A percentile compares a stretch with the other conserved stretches of the same genome.
Conservation (phyloP, 2,329 filamentous ascomycete genomes). For the Trichoderma guizhouense region DNA sequence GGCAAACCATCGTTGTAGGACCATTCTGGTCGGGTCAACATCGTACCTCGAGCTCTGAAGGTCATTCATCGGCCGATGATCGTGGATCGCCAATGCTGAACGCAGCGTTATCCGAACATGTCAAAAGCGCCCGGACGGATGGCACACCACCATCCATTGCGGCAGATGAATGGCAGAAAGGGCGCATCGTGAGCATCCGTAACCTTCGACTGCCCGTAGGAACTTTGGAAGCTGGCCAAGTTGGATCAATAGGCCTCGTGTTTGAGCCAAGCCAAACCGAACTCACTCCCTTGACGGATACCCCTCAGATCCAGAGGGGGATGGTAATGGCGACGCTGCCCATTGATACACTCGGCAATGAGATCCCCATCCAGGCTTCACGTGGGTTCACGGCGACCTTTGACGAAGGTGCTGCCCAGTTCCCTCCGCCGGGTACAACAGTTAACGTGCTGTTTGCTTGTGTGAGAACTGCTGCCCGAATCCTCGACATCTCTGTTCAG, state of each 20-base stretch:
- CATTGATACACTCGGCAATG: conserved; percentile 54
- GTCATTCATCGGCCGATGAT: conserved; percentile 45
- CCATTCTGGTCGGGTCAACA: conserved; percentile 63
- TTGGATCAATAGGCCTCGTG: conserved; percentile 81
- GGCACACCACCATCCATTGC: conserved; percentile 49
- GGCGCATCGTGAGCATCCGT: conserved; percentile 79
- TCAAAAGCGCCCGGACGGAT: conserved; percentile 51
- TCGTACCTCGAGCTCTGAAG: conserved; percentile 37
- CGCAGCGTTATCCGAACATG: conserved; percentile 51
- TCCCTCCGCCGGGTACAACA: conserved; percentile 63
- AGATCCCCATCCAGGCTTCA: conserved; percentile 59
- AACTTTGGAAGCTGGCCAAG: conserved; percentile 73
- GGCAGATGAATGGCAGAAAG: conserved; percentile 72
- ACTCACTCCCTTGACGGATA: conserved; percentile 19
- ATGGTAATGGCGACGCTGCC: conserved; percentile 73
- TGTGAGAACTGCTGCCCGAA: conserved; percentile 74
- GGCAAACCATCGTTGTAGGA: conserved; percentile 74
- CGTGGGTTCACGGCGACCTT: conserved; percentile 72
- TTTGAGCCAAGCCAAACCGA: conserved; percentile 40
- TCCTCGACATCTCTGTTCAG: conserved; percentile 53
- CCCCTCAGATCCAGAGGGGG: conserved; percentile 63
- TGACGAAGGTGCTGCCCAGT: conserved; percentile 56
- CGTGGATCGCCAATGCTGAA: conserved; percentile 52
- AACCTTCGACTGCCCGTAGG: conserved; percentile 83
- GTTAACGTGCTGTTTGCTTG: conserved; percentile 87